phyloP scores from a whole-genome alignment of 2,329 filamentous ascomycete genomes.

The Fusarium sp. region DNA sequence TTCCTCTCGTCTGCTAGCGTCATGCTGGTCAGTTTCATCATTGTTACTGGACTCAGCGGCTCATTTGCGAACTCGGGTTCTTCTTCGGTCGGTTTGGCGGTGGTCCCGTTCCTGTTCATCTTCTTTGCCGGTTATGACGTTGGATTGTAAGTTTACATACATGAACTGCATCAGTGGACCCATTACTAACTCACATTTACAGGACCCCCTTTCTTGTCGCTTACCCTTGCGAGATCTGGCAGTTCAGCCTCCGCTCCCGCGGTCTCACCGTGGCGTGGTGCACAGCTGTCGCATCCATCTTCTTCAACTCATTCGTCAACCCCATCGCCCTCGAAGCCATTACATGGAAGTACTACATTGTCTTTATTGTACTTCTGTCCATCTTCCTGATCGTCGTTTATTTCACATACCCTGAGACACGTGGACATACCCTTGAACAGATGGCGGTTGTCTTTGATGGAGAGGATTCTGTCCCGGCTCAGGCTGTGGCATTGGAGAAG shows the following conservation, averaged over 20 bases:
- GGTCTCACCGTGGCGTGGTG: slow-evolving; percentile 58
- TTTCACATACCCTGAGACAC: slow-evolving; percentile 50
- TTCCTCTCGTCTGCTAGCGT: slow-evolving; percentile 52
- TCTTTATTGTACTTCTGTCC: slow-evolving; percentile 32
- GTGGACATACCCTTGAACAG: slow-evolving; percentile 42
- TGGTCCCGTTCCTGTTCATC: slow-evolving; percentile 62
- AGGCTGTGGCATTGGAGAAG: slow-evolving; percentile 20
- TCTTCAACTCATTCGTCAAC: slow-evolving; percentile 53
- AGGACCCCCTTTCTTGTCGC: slow-evolving; percentile 57
- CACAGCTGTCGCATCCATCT: slow-evolving; percentile 49
- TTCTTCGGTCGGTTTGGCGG: slow-evolving; percentile 54
- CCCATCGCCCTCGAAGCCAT: slow-evolving; percentile 42
- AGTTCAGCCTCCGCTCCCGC: slow-evolving; percentile 48
- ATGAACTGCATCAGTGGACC: accelerated
- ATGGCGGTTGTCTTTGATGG: slow-evolving; percentile 40
- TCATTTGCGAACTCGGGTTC: slow-evolving; percentile 42
- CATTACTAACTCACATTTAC: background rate
- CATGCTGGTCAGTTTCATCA: slow-evolving; percentile 52
- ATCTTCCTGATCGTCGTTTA: slow-evolving; percentile 36
- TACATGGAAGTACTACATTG: slow-evolving; percentile 35
- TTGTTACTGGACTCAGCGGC: slow-evolving; percentile 55
- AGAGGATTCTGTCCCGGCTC: slow-evolving; percentile 17
- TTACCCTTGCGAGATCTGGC: slow-evolving; percentile 55
- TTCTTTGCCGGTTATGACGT: slow-evolving; percentile 60
- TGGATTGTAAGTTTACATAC: slow-evolving; percentile 47